These are phyloP conservation scores for Dissophora globulifera DNA, from an alignment of 192 early-diverging fungal genomes.

Conservation along the genomic window DNA sequence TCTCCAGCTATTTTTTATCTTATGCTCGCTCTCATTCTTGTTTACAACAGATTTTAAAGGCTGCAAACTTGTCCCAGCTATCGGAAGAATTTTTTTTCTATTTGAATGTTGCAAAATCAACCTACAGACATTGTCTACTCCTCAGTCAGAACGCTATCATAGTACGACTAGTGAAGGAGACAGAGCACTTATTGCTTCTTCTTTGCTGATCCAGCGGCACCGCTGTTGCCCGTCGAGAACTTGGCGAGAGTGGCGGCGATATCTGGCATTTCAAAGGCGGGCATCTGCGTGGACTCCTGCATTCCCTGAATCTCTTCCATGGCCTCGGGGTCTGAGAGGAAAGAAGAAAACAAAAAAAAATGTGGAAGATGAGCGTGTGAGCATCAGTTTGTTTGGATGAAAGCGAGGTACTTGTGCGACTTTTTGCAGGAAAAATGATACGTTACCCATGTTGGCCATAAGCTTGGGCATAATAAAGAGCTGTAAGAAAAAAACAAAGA, in stretches of 20 bases:
- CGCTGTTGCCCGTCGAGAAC: slow-evolving; percentile 35
- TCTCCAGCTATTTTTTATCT: no score
- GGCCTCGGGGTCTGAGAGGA: slow-evolving; percentile 54
- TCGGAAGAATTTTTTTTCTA: no score
- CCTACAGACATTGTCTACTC: no score
- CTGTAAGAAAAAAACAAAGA: neutral
- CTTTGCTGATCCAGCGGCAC: no score
- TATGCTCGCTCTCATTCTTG: no score
- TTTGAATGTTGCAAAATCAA: neutral
- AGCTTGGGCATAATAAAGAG: slow-evolving; percentile 68
- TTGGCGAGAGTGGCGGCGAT: slow-evolving; percentile 53
- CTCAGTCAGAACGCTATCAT: no score
- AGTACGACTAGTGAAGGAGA: no score
- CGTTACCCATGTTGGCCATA: slow-evolving; percentile 62
- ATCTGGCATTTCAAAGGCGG: slow-evolving; percentile 59
- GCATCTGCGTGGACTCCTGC: slow-evolving; percentile 58
- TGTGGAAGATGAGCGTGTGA: neutral
- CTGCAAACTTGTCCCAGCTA: no score
- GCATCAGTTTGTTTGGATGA: no score
- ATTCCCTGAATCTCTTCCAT: slow-evolving; percentile 60
- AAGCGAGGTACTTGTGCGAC: no score
- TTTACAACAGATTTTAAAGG: no score
- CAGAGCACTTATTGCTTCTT: slow-evolving; percentile 51
- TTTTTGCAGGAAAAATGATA: no score
- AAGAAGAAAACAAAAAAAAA: neutral